Conservation (phyloP, 306 rosid species). For the Ziziphus jujuba region DNA sequence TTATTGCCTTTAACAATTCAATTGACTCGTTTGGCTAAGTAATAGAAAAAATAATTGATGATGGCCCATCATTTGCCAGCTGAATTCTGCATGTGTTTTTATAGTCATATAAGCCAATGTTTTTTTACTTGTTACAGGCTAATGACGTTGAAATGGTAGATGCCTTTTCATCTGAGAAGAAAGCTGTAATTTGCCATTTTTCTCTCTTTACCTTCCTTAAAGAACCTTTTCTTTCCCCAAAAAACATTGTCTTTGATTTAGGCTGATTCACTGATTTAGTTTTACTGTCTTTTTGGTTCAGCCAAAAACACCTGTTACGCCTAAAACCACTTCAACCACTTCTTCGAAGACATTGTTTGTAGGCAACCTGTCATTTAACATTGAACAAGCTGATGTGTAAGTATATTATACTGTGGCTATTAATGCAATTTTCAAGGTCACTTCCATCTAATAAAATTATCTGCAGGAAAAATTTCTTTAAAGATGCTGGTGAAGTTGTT, state of each 20-base stretch:
- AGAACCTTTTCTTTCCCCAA: background rate
- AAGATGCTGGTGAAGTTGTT: slow-evolving; percentile 61
- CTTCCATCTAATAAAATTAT: slow-evolving; percentile 6
- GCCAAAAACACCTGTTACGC: slow-evolving; percentile 71
- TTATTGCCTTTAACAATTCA: too few relatives aligned
- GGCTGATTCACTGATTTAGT: slow-evolving; percentile 20
- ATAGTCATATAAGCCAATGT: too few relatives aligned
- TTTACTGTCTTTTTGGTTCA: slow-evolving; percentile 20
- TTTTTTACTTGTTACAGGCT: slow-evolving; percentile 30
- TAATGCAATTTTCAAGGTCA: background rate
- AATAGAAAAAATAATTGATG: too few relatives aligned
- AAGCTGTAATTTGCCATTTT: slow-evolving; percentile 34
- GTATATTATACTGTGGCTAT: slow-evolving; percentile 5
- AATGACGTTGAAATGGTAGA: slow-evolving; percentile 72
- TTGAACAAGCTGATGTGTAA: slow-evolving; percentile 62
- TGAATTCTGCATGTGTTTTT: too few relatives aligned
- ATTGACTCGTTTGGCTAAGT: too few relatives aligned
- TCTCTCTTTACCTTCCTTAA: background rate
- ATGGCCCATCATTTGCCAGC: too few relatives aligned
- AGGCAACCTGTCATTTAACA: slow-evolving; percentile 62
- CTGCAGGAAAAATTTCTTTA: slow-evolving; percentile 68
- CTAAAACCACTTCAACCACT: slow-evolving; percentile 19
- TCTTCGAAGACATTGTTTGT: slow-evolving; percentile 61
- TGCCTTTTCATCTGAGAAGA: slow-evolving; percentile 44
- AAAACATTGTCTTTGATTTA: background rate